A percentile compares a stretch with the other conserved stretches of the same genome.
Conservation (phyloP, 2,329 filamentous ascomycete genomes). For the Proliferodiscus dingleyae region DNA sequence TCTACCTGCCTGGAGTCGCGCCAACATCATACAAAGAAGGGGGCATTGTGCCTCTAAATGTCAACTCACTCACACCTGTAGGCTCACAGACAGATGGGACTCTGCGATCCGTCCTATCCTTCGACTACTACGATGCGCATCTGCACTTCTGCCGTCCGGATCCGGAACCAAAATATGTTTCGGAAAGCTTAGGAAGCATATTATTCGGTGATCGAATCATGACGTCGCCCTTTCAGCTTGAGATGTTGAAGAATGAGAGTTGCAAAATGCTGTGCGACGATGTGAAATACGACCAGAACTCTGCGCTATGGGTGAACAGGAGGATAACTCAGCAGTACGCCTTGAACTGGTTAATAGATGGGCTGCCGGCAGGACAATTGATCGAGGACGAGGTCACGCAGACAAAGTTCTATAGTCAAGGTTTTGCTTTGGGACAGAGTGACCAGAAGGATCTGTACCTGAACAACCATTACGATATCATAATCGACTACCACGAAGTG, state of each 20-base stretch:
- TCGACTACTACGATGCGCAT: conserved; percentile 86
- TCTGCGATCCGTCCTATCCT: conserved; percentile 88
- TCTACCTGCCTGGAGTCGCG: conserved; percentile 94
- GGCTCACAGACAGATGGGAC: conserved; percentile 72
- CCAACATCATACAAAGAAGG: conserved; percentile 83
- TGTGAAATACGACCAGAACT: conserved; percentile 58
- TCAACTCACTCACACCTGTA: conserved; percentile 88
- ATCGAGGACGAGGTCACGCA: conserved; percentile 71
- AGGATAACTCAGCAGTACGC: conserved; percentile 83
- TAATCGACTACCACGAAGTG: conserved; percentile 86
- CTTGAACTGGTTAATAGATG: conserved; percentile 93
- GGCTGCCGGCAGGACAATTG: conserved; percentile 82
- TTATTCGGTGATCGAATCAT: conserved; percentile 95
- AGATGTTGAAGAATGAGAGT: conserved; percentile 80
- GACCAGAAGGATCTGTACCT: conserved; percentile 55
- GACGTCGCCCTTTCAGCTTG: conserved; percentile 88
- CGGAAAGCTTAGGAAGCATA: conserved; percentile 91
- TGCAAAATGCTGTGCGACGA: conserved; percentile 76
- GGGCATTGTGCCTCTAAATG: conserved; percentile 78
- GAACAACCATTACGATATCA: conserved; percentile 95
- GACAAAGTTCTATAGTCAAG: conserved; percentile 82
- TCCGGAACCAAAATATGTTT: conserved; percentile 70
- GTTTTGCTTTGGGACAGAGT: conserved; percentile 72
- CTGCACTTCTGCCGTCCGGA: conserved; percentile 87
- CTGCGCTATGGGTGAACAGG: conserved; percentile 74